These are phyloP conservation scores for Colletotrichum costaricense DNA, from an alignment of 2,329 filamentous ascomycete species.

Conservation along the genomic window DNA sequence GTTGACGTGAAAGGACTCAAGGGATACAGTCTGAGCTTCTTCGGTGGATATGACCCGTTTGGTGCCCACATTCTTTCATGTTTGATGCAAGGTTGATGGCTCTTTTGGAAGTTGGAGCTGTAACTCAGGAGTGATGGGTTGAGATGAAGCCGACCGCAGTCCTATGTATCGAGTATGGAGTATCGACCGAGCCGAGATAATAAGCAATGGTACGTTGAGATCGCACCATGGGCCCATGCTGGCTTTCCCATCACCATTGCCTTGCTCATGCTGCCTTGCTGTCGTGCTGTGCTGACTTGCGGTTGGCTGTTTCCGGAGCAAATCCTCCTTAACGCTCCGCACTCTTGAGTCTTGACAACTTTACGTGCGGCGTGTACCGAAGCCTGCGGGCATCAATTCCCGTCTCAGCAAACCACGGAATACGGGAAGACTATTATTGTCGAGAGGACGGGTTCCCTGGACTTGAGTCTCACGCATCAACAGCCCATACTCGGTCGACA, in stretches of 20 bases:
- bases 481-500: constrained; percentile 19
- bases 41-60: constrained; percentile 16
- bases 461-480: background rate
- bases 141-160: background rate
- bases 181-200: background rate
- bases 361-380: background rate
- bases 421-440: background rate
- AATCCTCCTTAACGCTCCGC: constrained; percentile 26
- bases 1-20: background rate
- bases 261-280: background rate
- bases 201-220: background rate
- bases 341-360: constrained; percentile 9
- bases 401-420: background rate
- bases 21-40: constrained; percentile 18
- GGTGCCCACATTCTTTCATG: background rate
- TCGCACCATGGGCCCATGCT: background rate
- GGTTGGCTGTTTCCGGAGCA: constrained; percentile 25
- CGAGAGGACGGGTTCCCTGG: background rate
- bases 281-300: background rate
- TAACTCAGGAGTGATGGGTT: background rate
- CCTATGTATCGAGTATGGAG: background rate
- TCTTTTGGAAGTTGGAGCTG: background rate
- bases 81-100: constrained; percentile 17
- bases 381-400: constrained; percentile 6
- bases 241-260: background rate